Evolutionary conservation across 2,329 filamentous ascomycete species (phyloP), one percentile per base, ranked within the genome.

Genomic region (Onygena corvina): DNA sequence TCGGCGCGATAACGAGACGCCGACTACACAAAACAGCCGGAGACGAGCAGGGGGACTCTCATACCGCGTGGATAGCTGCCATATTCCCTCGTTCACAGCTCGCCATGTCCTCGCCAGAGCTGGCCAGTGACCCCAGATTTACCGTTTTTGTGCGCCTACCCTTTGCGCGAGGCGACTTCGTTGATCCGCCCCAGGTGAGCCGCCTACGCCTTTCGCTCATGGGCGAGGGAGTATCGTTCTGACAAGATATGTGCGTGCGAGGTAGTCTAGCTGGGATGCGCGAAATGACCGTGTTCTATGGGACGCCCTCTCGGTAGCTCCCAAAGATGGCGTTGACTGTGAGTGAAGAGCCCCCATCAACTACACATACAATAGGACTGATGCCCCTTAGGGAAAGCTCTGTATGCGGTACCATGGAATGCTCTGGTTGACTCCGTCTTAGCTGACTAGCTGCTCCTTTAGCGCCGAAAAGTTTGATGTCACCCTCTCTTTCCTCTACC

Each of bases 81-180:
- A n/a, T n/a, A n/a, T n/a, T n/a, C n/a, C n/a, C n/a, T 23, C 20
- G 18, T 16, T 36, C 7, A 1, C 12, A 11, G 9, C 14, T 1
- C 16, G 9, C 21, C 8, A 40, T 40, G 36, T 4, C 36, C 14
- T 9, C 20, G 12, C 35, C 20, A 12, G 36, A 23, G 16, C 9
- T 45, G 25, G 20, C 44, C 30, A 6, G 31, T 36, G 54, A 56
- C 45, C 46, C 53, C 30, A 61, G 67, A 50, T 71, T 71, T 64
- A 94, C 86, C 11, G 81, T 94, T 52, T 86, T 94, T 60, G 79
- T 98, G 55, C 78, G 89, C 54, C 76, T 96, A n/a, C 92, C 92
- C 20, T 93, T 94, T 60, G 79, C 83, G 30, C 79, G 92, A 50
- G 84, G 84, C 34, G 80, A 85, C 59, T 98, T 98, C 69, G 77